Conservation (phyloP, 139 green algal genomes). For the Gonium pectorale region DNA sequence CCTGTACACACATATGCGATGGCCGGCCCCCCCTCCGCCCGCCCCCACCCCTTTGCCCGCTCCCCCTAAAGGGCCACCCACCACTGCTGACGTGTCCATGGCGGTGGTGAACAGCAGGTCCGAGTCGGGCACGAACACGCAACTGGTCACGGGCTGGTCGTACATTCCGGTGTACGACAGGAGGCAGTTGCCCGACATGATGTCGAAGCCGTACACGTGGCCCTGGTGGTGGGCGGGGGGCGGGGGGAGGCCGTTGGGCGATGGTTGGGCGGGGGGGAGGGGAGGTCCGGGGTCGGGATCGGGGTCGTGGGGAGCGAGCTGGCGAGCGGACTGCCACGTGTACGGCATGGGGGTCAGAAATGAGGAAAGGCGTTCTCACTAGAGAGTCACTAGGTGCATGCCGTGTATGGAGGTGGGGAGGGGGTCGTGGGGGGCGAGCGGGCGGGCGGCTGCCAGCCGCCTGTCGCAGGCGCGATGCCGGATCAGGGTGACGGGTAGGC, state of each 20-base stretch:
- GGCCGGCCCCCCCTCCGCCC: neutral
- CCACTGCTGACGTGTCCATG: slow-evolving; percentile 39
- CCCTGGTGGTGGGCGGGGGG: slow-evolving; percentile 4
- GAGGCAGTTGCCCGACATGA: slow-evolving; percentile 6
- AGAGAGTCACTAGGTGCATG: too few species aligned
- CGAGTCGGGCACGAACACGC: slow-evolving; percentile 31
- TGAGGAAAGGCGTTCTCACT: too few species aligned
- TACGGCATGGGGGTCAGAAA: too few species aligned
- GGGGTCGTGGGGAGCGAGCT: too few species aligned
- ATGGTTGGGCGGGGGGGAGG: neutral
- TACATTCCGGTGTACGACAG: slow-evolving; percentile 16
- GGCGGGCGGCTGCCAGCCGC: too few species aligned
- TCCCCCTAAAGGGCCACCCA: neutral
- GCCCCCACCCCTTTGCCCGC: neutral
- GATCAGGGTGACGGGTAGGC: too few species aligned
- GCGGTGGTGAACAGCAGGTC: slow-evolving; percentile 40
- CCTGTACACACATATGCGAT: too few species aligned
- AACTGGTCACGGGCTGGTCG: slow-evolving; percentile 29
- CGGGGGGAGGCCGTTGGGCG: neutral
- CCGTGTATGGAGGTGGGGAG: too few species aligned
- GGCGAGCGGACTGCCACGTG: too few species aligned
- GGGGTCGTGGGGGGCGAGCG: too few species aligned
- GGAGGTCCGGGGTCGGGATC: too few species aligned
- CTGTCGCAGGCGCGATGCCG: too few species aligned
- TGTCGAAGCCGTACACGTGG: slow-evolving; percentile 40